Evolutionary conservation across 1,284 basidiomycete species (phyloP), one percentile per base, ranked within the genome.

Genomic region (Melampsora allii-populina): DNA sequence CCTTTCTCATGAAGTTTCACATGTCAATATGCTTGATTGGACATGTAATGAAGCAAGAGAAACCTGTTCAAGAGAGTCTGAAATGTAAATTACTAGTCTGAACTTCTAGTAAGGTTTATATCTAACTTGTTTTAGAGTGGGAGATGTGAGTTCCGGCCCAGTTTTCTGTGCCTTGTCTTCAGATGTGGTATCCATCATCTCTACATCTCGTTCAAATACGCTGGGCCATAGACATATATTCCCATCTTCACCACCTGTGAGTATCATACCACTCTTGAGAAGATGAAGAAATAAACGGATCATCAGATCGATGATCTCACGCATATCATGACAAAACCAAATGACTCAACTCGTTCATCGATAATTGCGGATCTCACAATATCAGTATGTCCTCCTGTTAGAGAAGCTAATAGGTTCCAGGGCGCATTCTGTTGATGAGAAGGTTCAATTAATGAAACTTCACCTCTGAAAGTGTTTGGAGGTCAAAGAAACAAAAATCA

Each of bases 171-270:
- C 50, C 19, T 27, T 21, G 14, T 27, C 27, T 12, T 53, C 50
- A 53, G 50, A 53, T 21, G 50, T 53, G 21, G n/a, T 27, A 61
- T 33, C 31, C 59, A 61, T 61, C 19, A 61, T 27, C 31, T 33
- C 9, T 9, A 31, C 4, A 61, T 61, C 59, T 17, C 21, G 59
- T 53, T 27, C 50, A 53, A 53, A 53, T n/a, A 53, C 50, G 31
- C 36, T 67, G 27, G 67, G 59, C 67, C 67, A 68, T 2, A 61
- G 24, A 63, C 67, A 68, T n/a, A 68, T 60, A 53, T n/a, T 31
- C 9, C 67, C 58, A n/a, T 68, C 67, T 61, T 68, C 67, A 46
- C 67, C 67, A 10, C 67, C 67, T 21, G 67, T 68, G 21, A 68
- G 36, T 5, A 68, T 42, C 45, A 60, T 29, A 36, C 24, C 58